phyloP scores from a whole-genome alignment of 1,284 basidiomycete species.

The Clitocybe nebularis region DNA sequence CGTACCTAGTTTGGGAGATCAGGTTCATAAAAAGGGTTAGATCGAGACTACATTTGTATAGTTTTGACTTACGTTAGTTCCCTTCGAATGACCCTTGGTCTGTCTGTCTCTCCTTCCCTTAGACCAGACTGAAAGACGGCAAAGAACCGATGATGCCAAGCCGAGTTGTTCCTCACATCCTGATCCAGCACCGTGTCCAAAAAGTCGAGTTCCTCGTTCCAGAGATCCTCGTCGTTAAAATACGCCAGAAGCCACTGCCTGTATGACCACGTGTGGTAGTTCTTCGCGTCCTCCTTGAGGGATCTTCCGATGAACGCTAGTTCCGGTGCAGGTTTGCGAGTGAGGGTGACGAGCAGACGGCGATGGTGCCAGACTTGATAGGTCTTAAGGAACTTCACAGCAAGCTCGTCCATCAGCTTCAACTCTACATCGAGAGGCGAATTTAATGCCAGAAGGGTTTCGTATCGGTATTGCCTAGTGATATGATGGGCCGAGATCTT shows the following conservation, averaged over 20 bases:
- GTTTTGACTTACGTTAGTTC: constrained; percentile 78
- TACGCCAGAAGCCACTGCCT: constrained; percentile 88
- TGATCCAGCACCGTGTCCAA: constrained; percentile 69
- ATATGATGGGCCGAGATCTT: constrained; percentile 4
- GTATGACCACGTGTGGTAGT: constrained; percentile 96
- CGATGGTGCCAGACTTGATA: constrained; percentile 99
- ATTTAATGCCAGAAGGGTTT: constrained; percentile 69
- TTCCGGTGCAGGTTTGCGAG: constrained; percentile 57
- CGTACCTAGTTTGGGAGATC: constrained; percentile 34
- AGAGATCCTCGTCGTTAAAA: constrained; percentile 69
- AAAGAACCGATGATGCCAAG: constrained; percentile 98
- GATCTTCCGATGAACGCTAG: constrained; percentile 75
- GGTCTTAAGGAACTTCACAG: constrained; percentile 80
- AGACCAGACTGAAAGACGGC: constrained; percentile 74
- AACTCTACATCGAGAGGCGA: constrained; percentile 74
- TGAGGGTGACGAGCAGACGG: constrained; percentile 67
- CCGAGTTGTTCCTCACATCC: constrained; percentile 94
- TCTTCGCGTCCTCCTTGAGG: constrained; percentile 79
- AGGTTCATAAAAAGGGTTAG: not conserved
- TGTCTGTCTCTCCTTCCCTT: constrained; percentile 53
- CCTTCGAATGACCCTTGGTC: constrained; percentile 51
- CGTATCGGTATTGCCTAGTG: constrained; percentile 87
- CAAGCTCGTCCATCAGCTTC: constrained; percentile 79
- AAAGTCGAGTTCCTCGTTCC: constrained; percentile 77
- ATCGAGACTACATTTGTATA: not conserved